These are phyloP conservation scores for Nakazawaea populi DNA, from an alignment of 805 yeast species.

Conservation along the genomic window DNA sequence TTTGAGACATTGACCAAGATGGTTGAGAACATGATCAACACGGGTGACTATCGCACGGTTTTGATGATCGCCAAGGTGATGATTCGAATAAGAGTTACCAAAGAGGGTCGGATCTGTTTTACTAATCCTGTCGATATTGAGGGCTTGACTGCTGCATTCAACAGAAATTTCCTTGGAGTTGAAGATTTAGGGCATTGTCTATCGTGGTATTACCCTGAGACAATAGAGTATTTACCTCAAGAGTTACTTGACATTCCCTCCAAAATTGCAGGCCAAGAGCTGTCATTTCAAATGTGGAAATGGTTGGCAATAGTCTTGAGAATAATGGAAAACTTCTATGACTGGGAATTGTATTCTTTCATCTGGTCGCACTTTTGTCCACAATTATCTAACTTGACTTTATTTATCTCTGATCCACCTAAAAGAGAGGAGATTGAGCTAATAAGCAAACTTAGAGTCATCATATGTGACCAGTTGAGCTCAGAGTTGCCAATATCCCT, in stretches of 20 bases:
- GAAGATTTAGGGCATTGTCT: slow-evolving; percentile 19
- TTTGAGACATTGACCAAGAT: slow-evolving; percentile 29
- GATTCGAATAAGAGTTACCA: slow-evolving; percentile 46
- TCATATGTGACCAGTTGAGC: slow-evolving; percentile 56
- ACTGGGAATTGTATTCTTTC: slow-evolving; percentile 70
- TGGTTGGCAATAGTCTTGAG: slow-evolving; percentile 48
- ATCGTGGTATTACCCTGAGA: slow-evolving; percentile 62
- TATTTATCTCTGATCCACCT: slow-evolving; percentile 38
- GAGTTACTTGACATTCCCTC: slow-evolving; percentile 36
- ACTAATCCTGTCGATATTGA: slow-evolving; percentile 55
- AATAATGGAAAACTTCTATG: slow-evolving; percentile 45
- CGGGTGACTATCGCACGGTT: slow-evolving; percentile 28
- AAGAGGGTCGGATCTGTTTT: slow-evolving; percentile 39
- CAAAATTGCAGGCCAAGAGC: slow-evolving; percentile 13
- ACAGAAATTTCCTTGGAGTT: slow-evolving; percentile 35
- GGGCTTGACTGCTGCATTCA: slow-evolving; percentile 56
- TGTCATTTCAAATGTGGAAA: slow-evolving; percentile 34
- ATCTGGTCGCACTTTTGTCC: slow-evolving; percentile 64
- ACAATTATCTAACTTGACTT: slow-evolving; percentile 52
- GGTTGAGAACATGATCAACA: slow-evolving; percentile 27
- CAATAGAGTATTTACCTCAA: slow-evolving; percentile 39
- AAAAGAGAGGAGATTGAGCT: slow-evolving; percentile 16
- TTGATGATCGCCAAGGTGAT: slow-evolving; percentile 47
- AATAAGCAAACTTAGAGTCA: slow-evolving; percentile 33
- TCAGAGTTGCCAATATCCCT: slow-evolving; percentile 39